Evolutionary conservation across 306 rosid species (phyloP), one percentile per base, ranked within the genome.

Genomic region (Vigna nakashimae): DNA sequence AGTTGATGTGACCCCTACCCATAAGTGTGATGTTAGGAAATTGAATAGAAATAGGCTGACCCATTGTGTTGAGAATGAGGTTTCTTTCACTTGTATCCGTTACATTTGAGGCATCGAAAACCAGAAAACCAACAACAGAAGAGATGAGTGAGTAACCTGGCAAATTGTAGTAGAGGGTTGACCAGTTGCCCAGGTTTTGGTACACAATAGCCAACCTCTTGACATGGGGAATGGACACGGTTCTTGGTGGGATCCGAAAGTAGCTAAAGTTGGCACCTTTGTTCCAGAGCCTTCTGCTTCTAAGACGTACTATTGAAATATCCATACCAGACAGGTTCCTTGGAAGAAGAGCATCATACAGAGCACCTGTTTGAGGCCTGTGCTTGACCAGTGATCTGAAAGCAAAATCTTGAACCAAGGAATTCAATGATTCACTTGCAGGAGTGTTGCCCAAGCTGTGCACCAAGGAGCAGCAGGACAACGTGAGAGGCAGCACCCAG

Each of bases 151-250:
- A 82, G 87, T 88, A 87, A 69, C 93, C 91, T 83, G 86, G 86
- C 48, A 91, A 65, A 9, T 3, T 57, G 77, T 90, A 92, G 87
- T 76, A 86, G 55, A 28, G 83, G 2, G 97, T 84, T 48, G 97
- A 91, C 92, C 88, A 87, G 51, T 92, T 95, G 11, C 95, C 92
- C 78, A 91, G 71, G 80, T 92, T 76, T 71, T 92, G 93, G 69
- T 86, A 90, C 36, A 91, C 92, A 36, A 92, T 83, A 40, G 89
- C 96, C 73, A 95, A 42, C 73, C 98, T 91, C 82, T 46, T 88
- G 13, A 92, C 97, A 55, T 84, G 92, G 18, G 98, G 98, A 49
- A 88, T 77, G 48, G 98, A 69, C 72, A 79, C 65, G 9, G 97
- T 88, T 82, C 89, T 88, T 42, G 96, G 76, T n/a, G 98, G 97